phyloP scores from a whole-genome alignment of 352 stramenopile species.

The Phytophthora melonis region DNA sequence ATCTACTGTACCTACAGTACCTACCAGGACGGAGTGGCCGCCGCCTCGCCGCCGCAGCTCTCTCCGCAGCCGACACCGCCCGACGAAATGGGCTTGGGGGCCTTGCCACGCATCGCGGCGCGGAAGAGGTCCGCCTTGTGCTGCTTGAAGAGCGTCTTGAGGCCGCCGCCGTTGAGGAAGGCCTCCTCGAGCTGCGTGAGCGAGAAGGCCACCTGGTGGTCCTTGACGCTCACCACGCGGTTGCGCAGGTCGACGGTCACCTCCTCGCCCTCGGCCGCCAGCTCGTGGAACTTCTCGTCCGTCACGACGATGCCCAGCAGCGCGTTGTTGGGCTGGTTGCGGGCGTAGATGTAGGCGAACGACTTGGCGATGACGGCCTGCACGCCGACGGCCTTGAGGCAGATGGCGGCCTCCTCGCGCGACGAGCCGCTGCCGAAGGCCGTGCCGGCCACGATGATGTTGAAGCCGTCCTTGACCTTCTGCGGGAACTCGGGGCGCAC shows the following conservation, averaged over 20 bases:
- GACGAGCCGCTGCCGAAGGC: conserved; percentile 84
- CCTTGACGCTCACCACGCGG: conserved; percentile 66
- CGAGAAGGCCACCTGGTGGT: conserved; percentile 71
- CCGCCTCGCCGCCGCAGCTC: conserved; percentile 26
- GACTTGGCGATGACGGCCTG: conserved; percentile 88
- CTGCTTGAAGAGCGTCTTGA: conserved; percentile 82
- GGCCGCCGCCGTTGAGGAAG: conserved; percentile 79
- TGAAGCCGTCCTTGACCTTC: conserved; percentile 76
- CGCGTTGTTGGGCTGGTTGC: conserved; percentile 88
- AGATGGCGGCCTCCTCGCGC: conserved; percentile 82
- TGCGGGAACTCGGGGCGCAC: conserved; percentile 79
- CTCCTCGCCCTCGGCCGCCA: conserved; percentile 69
- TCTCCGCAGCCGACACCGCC: conserved; percentile 67
- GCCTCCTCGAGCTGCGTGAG: conserved; percentile 84
- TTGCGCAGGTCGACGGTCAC: conserved; percentile 80
- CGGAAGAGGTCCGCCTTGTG: conserved; percentile 90
- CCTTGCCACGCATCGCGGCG: conserved; percentile 81
- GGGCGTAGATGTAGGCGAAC: conserved; percentile 89
- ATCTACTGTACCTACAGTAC: not conserved
- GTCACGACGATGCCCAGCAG: conserved; percentile 85
- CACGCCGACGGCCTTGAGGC: conserved; percentile 81
- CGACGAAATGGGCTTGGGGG: conserved; percentile 59
- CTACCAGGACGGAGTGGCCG: conserved; percentile 44
- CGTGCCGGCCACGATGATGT: conserved; percentile 82
- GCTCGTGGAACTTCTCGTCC: conserved; percentile 82